Conservation (phyloP, 2,329 filamentous ascomycete genomes). For the Diaporthe sp. region DNA sequence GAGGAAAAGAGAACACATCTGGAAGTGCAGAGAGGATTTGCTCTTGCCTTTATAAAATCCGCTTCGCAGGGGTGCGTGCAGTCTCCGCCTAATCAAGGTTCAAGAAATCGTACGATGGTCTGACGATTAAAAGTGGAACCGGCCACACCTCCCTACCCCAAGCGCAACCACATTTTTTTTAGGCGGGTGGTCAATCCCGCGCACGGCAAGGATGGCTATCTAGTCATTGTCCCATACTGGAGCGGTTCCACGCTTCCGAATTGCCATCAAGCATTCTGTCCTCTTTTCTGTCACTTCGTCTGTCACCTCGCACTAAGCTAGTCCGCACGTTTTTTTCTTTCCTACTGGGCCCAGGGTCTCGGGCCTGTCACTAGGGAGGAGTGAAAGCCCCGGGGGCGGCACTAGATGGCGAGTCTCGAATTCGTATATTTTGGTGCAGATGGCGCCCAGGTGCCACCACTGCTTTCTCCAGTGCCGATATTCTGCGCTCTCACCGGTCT, state of each 20-base stretch:
- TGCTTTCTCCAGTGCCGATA: no score
- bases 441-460: no score
- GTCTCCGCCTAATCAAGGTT: slow-evolving; percentile 5
- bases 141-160: not conserved
- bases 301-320: not conserved
- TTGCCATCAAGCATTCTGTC: slow-evolving; percentile 7
- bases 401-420: no score
- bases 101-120: slow-evolving; percentile 37
- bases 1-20: no score
- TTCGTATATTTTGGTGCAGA: no score
- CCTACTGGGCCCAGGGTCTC: no score
- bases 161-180: slow-evolving; percentile 11
- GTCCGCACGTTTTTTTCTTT: not conserved
- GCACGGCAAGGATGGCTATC: not conserved
- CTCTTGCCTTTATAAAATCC: slow-evolving; percentile 23
- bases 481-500: no score
- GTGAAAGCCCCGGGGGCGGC: no score
- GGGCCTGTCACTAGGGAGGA: no score
- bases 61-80: slow-evolving; percentile 13
- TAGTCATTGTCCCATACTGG: not conserved
- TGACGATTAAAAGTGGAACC: slow-evolving; percentile 29
- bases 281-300: not conserved
- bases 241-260: not conserved
- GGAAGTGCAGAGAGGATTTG: not conserved
- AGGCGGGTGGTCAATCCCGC: not conserved